phyloP scores from a whole-genome alignment of 2,329 filamentous ascomycete genomes.

The Sphaerulina musiva region DNA sequence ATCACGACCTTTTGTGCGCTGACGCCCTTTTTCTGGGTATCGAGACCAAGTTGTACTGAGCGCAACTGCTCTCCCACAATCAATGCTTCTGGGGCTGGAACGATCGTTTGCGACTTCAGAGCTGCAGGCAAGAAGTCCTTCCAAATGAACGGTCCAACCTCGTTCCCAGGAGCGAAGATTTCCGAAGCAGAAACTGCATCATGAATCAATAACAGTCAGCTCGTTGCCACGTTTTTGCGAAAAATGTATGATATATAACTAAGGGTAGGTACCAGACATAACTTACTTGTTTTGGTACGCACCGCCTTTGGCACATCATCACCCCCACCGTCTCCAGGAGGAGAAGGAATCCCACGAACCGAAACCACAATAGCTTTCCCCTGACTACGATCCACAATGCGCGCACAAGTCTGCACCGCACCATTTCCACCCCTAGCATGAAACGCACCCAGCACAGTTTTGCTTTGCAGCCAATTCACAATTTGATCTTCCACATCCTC shows the following conservation, averaged over 20 bases:
- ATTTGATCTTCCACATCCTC: slow-evolving; percentile 26
- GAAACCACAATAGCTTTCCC: slow-evolving; percentile 30
- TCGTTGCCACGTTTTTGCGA: too few species aligned
- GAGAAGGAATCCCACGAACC: slow-evolving; percentile 21
- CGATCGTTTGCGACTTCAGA: slow-evolving; percentile 26
- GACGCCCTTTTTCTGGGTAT: slow-evolving; percentile 36
- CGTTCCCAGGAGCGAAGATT: slow-evolving; percentile 22
- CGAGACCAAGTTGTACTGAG: slow-evolving; percentile 34
- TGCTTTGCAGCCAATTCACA: slow-evolving; percentile 26
- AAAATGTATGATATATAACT: too few species aligned
- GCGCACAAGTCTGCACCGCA: slow-evolving; percentile 25
- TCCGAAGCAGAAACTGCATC: slow-evolving; percentile 13
- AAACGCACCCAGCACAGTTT: slow-evolving; percentile 30
- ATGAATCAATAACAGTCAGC: background rate
- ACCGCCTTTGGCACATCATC: slow-evolving; percentile 25
- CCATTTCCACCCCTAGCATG: slow-evolving; percentile 26
- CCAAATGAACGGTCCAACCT: slow-evolving; percentile 29
- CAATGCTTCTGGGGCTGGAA: slow-evolving; percentile 31
- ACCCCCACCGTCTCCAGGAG: too few species aligned
- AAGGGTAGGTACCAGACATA: too few species aligned
- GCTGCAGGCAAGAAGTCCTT: slow-evolving; percentile 27
- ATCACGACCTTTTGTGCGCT: slow-evolving; percentile 37
- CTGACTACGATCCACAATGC: slow-evolving; percentile 24
- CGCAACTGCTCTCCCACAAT: slow-evolving; percentile 36
- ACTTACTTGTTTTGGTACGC: slow-evolving; percentile 25